Conservation (phyloP, 78 protist genomes). For the Dictyostelium intermedium region DNA sequence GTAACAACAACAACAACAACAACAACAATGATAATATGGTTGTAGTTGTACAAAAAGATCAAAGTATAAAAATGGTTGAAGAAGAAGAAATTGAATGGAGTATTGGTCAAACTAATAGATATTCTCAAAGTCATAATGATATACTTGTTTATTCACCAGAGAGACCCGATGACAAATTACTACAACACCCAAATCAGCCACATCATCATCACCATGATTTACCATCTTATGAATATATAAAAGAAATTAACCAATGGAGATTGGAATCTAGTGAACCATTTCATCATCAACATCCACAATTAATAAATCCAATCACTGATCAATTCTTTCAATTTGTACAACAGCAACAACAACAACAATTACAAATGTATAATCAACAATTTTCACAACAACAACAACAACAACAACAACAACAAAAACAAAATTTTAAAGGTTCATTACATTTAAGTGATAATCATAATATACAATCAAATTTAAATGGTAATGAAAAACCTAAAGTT, state of each 20-base stretch:
- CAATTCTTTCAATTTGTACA: neutral
- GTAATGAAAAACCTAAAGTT: neutral
- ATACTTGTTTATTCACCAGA: conserved; percentile 27
- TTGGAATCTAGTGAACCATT: conserved; percentile 37
- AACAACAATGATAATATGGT: neutral
- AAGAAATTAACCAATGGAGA: conserved; percentile 43
- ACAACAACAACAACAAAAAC: no score
- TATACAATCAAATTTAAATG: conserved; percentile 4
- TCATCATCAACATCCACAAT: conserved; percentile 50
- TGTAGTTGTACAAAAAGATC: neutral
- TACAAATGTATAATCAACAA: neutral
- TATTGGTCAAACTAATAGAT: conserved; percentile 7
- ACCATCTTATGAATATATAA: conserved; percentile 34
- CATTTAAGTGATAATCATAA: neutral
- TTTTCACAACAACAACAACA: conserved; percentile 15
- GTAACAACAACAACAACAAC: neutral
- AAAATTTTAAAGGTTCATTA: neutral
- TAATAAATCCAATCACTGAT: conserved; percentile 13
- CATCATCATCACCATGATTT: neutral
- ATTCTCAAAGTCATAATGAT: conserved; percentile 38
- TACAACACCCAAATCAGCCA: neutral
- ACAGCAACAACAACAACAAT: neutral
- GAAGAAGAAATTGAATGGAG: conserved; percentile 68
- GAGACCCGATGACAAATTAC: neutral
- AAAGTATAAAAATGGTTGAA: neutral